Base-by-base conservation (phyloP, 1,284 basidiomycete species). In the Wallemia ichthyophaga region DNA sequence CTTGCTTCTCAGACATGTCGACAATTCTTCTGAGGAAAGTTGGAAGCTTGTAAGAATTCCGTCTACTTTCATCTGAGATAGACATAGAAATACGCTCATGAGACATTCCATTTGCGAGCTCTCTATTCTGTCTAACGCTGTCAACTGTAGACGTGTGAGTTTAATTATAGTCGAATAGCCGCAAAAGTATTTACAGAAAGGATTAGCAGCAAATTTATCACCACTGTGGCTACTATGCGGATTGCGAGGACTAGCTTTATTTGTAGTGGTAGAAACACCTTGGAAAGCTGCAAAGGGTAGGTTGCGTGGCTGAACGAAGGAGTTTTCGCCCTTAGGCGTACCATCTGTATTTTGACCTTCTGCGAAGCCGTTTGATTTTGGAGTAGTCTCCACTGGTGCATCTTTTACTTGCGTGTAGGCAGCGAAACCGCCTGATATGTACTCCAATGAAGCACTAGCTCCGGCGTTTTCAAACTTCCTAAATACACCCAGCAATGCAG, bases 51-150 rank as follows among this genome's bases (percentile, higher is more conserved):
- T 73, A 65, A 13, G 82, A 76, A 24, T 85, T 76, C 9, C 74
- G 70, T 21, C 76, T 73, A 24, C 83, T 75, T 15, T 77, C 72
- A 31, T 73, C 68, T 0, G 85, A 78, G 1, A 94, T 74, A 28
- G 76, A 75, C 58, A 94, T 75, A 3, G 85, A 77, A 58, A 87
- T 85, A 58, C 83, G 79, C 66, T 87, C 80, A 0, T 80, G 81
- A 64, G 85, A 81, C n/a, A 72, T 71, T 9, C 85, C 86, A 59
- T 85, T 81, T 13, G 80, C 78, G 31, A 94, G 77, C 71, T 98
- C 92, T 19, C 82, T 71, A 66, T 96, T 94, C 70, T 98, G 92
- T 27, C 92, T 82, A 65, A 98, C 86, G 65, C 86, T 83, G 71
- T 98, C 89, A 64, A 89, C 55, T 56, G 19, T 15, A 24, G n/a